phyloP scores from a whole-genome alignment of 1,284 basidiomycete genomes.

The Fomitiporia mediterranea region DNA sequence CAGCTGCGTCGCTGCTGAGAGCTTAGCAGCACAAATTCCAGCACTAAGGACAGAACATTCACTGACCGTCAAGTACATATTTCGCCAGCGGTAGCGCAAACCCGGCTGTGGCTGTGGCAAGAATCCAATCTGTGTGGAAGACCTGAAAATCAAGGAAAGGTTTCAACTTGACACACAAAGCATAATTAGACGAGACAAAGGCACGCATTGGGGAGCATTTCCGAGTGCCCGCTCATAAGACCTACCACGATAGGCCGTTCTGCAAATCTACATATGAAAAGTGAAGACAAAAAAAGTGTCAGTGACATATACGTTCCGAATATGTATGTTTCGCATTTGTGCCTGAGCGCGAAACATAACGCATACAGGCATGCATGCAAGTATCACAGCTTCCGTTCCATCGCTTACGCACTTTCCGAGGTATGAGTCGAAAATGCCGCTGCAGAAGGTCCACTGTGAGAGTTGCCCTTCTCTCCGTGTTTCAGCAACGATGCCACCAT shows the following conservation, averaged over 20 bases:
- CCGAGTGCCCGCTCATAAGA: neutral
- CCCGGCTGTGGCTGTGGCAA: slow-evolving; percentile 11
- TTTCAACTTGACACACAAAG: neutral
- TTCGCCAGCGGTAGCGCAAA: slow-evolving; percentile 17
- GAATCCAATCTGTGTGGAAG: slow-evolving; percentile 22
- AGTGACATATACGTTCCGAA: no score
- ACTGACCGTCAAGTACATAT: slow-evolving; percentile 18
- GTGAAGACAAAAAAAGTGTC: no score
- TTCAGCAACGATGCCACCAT: slow-evolving; percentile 20
- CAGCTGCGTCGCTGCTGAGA: no score
- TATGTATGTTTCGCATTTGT: neutral
- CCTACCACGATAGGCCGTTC: slow-evolving; percentile 16
- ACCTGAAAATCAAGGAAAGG: slow-evolving; percentile 13
- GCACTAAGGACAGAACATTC: neutral
- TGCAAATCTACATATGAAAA: slow-evolving; percentile 7
- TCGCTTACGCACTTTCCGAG: slow-evolving; percentile 16
- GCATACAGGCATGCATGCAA: no score
- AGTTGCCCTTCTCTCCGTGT: slow-evolving; percentile 14
- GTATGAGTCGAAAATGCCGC: slow-evolving; percentile 18
- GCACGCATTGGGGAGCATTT: neutral
- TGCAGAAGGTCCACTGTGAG: slow-evolving; percentile 21
- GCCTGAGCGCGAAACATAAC: no score
- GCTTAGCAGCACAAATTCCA: no score
- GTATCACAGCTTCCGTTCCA: no score
- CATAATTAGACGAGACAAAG: neutral